Evolutionary conservation across 768 basidiomycete species (phyloP).

Genomic region (Gelatoporia subvermispora): DNA sequence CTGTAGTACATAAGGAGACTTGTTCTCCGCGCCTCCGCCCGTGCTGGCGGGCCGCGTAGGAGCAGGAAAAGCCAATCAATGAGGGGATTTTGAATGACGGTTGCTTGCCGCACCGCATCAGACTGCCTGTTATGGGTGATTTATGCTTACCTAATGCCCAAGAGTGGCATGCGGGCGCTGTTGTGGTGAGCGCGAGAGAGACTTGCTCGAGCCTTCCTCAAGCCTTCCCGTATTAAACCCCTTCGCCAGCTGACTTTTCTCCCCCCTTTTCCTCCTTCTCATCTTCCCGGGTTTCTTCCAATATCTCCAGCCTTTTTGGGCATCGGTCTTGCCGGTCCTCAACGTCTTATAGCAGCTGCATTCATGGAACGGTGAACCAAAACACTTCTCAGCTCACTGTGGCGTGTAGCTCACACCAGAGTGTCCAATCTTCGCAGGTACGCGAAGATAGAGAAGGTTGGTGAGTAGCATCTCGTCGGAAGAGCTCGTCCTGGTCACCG

Average conservation of each 20-base stretch:
- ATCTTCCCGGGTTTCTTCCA: neutral
- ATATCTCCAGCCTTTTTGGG: neutral
- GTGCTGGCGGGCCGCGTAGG: too few species aligned
- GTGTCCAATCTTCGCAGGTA: constrained; percentile 42
- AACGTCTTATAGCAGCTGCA: neutral
- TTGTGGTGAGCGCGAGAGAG: too few species aligned
- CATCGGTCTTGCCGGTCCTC: neutral
- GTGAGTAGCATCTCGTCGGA: constrained; percentile 47
- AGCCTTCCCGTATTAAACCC: neutral
- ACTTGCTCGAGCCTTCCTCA: too few species aligned
- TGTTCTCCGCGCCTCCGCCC: too few species aligned
- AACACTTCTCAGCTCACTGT: constrained; percentile 5
- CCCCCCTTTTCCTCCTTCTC: constrained; percentile 1
- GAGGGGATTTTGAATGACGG: neutral
- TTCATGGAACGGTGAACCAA: constrained; percentile 22
- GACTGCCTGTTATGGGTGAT: constrained; percentile 2
- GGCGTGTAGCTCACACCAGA: constrained; percentile 7
- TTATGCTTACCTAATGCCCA: neutral
- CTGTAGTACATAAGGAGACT: too few species aligned
- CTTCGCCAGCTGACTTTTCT: constrained; percentile 4
- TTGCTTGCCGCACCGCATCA: constrained; percentile 9
- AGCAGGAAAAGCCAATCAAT: too few species aligned
- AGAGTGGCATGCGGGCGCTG: neutral
- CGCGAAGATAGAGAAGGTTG: constrained; percentile 96
- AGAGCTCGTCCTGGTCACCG: neutral